Conservation (phyloP, 805 yeast species). For the Yamadazyma nakazawae region DNA sequence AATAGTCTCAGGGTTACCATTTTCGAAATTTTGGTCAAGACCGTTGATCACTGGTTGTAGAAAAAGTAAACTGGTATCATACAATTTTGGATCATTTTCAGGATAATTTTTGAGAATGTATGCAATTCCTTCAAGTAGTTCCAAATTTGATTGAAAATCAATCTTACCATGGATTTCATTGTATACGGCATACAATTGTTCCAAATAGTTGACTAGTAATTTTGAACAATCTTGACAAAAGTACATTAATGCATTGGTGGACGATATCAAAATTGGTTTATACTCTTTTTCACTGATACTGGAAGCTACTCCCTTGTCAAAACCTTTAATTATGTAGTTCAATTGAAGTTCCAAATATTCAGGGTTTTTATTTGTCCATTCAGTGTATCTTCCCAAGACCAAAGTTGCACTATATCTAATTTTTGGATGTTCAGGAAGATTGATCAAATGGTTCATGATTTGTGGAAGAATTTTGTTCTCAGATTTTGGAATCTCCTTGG, state of each 20-base stretch:
- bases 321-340: conserved; percentile 78
- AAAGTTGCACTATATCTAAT: conserved; percentile 90
- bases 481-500: conserved; percentile 71
- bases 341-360: conserved; percentile 78
- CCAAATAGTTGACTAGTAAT: conserved; percentile 61
- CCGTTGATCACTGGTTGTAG: conserved; percentile 60
- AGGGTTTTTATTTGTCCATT: conserved; percentile 90
- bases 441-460: conserved; percentile 64
- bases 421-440: conserved; percentile 79
- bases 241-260: conserved; percentile 90
- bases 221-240: conserved; percentile 88
- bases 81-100: conserved; percentile 41
- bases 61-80: conserved; percentile 57
- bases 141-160: conserved; percentile 68
- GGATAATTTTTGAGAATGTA: conserved; percentile 69
- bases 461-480: conserved; percentile 71
- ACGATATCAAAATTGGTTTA: conserved; percentile 68
- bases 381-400: conserved; percentile 93
- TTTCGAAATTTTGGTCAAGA: conserved; percentile 26
- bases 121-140: conserved; percentile 86
- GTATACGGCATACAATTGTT: conserved; percentile 74
- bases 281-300: conserved; percentile 13
- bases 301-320: conserved; percentile 31
- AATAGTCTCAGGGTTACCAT: conserved; percentile 29
- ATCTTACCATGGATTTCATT: conserved; percentile 48